Base-by-base conservation (phyloP, 345 rosid genomes). In the Erodium maritimum region DNA sequence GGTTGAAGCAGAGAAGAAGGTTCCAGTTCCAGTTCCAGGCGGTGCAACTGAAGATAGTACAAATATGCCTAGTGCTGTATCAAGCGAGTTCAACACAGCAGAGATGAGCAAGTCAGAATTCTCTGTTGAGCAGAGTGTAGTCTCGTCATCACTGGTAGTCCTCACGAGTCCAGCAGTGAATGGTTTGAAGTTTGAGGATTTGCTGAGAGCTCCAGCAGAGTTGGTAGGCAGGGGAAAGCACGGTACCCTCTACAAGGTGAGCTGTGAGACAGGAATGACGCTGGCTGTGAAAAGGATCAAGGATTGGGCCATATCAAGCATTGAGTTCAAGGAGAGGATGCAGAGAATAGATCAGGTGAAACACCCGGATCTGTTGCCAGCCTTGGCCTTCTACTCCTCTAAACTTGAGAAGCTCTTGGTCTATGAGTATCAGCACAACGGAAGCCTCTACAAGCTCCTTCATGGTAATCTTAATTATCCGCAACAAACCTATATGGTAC, bases 191-290 rank as follows among this genome's bases (percentile, higher is more conserved):
- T 80, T 82, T 17, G 84, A 78, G 56, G 87, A 85, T 67, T 34
- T 85, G 62, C 69, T 82, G 23, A 67, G 61, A 33, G 91, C 91
- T 51, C 91, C 91, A 1, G 91, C 87, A 0, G 85, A 82, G 72
- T 61, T 82, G 77, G 70, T 85, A 0, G 78, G 78, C 20, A 74
- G 75, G 69, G 85, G 87, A 57, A 76, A 73, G 50, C 73, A 78
- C 2, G 61, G 82, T 34, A 82, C 77, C 63, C 77, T 85, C 5
- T 85, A 80, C 52, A 80, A 68, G 68, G 83, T 85, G 52, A 58
- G 60, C 3, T 70, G 77, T 23, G 73, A 73, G 25, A 68, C 71
- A 4, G 78, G 85, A 29, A 61, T 50, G 63, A 50, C n/a, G 2
- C 61, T 81, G 25, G 82, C 73, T n/a, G 85, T 85, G 17, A 79